Percentiles rank a stretch among this genome's conserved stretches.
phyloP scores from a whole-genome alignment of 345 rosid genomes.

The Cardamine chenopodiifolia region DNA sequence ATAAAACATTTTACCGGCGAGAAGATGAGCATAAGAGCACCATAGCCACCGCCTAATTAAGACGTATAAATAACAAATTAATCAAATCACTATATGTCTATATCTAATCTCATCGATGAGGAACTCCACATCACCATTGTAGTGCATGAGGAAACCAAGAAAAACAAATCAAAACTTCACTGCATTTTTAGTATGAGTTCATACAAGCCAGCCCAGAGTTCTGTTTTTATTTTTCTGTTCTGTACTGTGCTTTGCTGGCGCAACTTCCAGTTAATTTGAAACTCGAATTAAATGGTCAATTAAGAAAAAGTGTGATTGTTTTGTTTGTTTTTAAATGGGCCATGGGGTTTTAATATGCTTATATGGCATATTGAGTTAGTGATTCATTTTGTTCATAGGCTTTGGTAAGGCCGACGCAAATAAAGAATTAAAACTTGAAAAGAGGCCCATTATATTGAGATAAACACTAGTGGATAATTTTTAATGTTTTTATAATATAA shows the following conservation, averaged over 20 bases:
- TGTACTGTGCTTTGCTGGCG: not conserved
- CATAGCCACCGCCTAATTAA: too few species aligned
- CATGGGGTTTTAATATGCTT: not conserved
- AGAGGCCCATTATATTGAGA: not conserved
- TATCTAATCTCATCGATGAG: not conserved
- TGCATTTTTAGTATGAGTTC: too few species aligned
- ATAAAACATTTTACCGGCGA: too few species aligned
- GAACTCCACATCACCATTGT: not conserved
- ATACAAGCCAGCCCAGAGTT: too few species aligned
- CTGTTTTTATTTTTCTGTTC: too few species aligned
- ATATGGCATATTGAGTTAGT: not conserved
- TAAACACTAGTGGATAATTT: not conserved
- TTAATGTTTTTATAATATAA: too few species aligned
- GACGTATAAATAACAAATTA: too few species aligned
- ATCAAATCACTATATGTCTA: not conserved
- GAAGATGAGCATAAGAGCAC: too few species aligned
- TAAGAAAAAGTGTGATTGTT: not conserved
- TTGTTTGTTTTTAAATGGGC: slow-evolving; percentile 7
- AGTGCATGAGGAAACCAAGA: not conserved
- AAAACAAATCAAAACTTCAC: too few species aligned
- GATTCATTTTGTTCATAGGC: not conserved
- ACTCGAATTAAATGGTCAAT: too few species aligned
- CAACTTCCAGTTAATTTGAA: not conserved
- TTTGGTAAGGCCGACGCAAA: not conserved
- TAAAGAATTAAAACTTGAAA: not conserved